phyloP scores from a whole-genome alignment of 129 eudicot species.

The Flaveria brownii region DNA sequence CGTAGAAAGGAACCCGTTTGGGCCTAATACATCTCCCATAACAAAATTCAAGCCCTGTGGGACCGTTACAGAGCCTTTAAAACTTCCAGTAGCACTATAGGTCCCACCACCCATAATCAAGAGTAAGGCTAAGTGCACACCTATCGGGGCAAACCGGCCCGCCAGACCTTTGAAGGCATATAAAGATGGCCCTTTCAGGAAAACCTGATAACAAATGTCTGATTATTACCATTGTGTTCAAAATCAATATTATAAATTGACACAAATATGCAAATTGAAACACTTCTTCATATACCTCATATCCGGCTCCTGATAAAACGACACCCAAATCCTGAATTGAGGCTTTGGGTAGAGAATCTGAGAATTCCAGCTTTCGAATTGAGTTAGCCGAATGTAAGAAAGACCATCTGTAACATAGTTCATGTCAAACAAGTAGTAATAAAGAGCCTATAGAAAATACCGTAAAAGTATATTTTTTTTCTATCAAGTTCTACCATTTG shows the following conservation, averaged over 20 bases:
- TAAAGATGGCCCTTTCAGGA: slow-evolving; percentile 77
- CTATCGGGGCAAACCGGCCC: slow-evolving; percentile 94
- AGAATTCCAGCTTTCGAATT: slow-evolving; percentile 71
- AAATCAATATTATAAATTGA: not conserved
- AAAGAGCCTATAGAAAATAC: not conserved
- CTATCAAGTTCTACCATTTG: no score
- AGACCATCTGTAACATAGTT: slow-evolving; percentile 68
- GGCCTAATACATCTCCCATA: slow-evolving; percentile 83
- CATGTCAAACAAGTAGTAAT: not conserved
- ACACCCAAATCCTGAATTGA: slow-evolving; percentile 88
- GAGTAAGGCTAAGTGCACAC: slow-evolving; percentile 90
- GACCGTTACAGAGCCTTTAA: slow-evolving; percentile 83
- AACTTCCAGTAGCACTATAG: slow-evolving; percentile 86
- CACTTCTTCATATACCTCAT: slow-evolving; percentile 55
- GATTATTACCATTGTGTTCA: not conserved
- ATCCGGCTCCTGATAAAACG: slow-evolving; percentile 85
- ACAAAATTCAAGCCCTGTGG: slow-evolving; percentile 97
- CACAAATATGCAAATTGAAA: not conserved
- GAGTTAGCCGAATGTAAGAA: slow-evolving; percentile 67
- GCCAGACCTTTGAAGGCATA: slow-evolving; percentile 97
- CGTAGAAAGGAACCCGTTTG: slow-evolving; percentile 77
- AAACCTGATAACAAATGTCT: slow-evolving; percentile 49
- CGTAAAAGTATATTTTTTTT: not conserved
- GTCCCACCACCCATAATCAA: slow-evolving; percentile 93
- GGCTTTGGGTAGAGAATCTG: slow-evolving; percentile 84